Evolutionary conservation across 495 filamentous ascomycete species (phyloP).

Genomic region (Coniosporium apollinis): DNA sequence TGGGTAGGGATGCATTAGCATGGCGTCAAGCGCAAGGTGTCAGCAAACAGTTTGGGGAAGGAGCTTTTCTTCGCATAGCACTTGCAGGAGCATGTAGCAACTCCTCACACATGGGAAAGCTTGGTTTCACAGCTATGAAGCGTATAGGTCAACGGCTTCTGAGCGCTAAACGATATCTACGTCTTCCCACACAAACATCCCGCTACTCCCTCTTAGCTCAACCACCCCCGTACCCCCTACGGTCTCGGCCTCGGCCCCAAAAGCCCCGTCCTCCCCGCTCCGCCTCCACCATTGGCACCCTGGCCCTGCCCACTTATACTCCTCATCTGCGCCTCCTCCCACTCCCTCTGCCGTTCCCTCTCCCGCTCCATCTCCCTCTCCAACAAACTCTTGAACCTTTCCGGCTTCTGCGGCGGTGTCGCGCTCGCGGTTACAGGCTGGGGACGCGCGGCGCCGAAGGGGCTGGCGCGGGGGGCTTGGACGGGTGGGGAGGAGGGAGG

Average conservation of each 20-base stretch:
- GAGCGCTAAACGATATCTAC: background rate
- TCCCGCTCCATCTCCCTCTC: slow-evolving; percentile 96
- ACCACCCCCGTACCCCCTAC: background rate
- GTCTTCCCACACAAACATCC: background rate
- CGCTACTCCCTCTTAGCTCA: background rate
- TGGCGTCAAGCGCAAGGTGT: too few species aligned
- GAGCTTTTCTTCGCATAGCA: too few species aligned
- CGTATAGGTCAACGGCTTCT: background rate
- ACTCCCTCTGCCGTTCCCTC: slow-evolving; percentile 79
- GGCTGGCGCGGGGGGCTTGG: slow-evolving; percentile 27
- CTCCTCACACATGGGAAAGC: too few species aligned
- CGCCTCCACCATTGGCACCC: slow-evolving; percentile 8
- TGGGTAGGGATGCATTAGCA: too few species aligned
- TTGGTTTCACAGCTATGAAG: too few species aligned
- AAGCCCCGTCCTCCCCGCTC: slow-evolving; percentile 13
- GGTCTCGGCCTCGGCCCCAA: slow-evolving; percentile 10
- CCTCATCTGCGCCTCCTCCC: slow-evolving; percentile 80
- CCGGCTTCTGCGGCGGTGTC: slow-evolving; percentile 48
- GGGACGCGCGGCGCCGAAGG: slow-evolving; percentile 22
- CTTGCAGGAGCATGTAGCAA: too few species aligned
- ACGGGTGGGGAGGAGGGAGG: slow-evolving; percentile 35
- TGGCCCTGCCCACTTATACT: slow-evolving; percentile 27
- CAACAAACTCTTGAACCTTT: slow-evolving; percentile 61
- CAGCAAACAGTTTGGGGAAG: too few species aligned
- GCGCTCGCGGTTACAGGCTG: slow-evolving; percentile 41